Conservation (phyloP, 805 yeast species). For the Cyberlindnera nakhonratchasimensis region DNA sequence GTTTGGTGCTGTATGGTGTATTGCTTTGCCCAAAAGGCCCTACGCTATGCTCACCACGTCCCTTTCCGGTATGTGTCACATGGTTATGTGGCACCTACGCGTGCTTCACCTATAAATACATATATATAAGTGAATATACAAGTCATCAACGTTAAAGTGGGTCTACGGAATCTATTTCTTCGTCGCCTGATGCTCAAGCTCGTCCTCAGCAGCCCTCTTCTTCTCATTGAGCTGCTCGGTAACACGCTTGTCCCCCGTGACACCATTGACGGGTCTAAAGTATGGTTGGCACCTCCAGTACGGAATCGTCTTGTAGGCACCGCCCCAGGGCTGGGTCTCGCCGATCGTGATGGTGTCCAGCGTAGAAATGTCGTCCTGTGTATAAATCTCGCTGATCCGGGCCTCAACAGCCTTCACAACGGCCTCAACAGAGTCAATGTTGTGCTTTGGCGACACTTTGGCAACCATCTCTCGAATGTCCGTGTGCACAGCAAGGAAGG, state of each 20-base stretch:
- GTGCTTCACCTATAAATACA: no score
- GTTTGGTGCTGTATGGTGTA: not conserved
- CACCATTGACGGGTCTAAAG: constrained; percentile 86
- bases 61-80: constrained; percentile 2
- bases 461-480: constrained; percentile 78
- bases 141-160: not conserved
- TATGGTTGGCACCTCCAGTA: constrained; percentile 97
- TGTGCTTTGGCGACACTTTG: constrained; percentile 39
- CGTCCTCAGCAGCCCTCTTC: constrained; percentile 27
- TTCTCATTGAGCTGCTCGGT: constrained; percentile 27
- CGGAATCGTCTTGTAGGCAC: constrained; percentile 75
- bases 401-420: constrained; percentile 65
- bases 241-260: constrained; percentile 44
- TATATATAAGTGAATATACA: no score
- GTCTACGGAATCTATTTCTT: constrained; percentile 8
- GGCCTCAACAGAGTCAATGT: constrained; percentile 47
- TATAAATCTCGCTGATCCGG: constrained; percentile 55
- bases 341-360: constrained; percentile 57
- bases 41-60: not conserved
- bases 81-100: constrained; percentile 1
- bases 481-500: constrained; percentile 73
- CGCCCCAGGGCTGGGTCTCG: constrained; percentile 68
- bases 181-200: constrained; percentile 17
- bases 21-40: no score
- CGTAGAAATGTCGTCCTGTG: constrained; percentile 47